phyloP scores from a whole-genome alignment of 2,329 filamentous ascomycete species.

The Nectriaceae sp. region DNA sequence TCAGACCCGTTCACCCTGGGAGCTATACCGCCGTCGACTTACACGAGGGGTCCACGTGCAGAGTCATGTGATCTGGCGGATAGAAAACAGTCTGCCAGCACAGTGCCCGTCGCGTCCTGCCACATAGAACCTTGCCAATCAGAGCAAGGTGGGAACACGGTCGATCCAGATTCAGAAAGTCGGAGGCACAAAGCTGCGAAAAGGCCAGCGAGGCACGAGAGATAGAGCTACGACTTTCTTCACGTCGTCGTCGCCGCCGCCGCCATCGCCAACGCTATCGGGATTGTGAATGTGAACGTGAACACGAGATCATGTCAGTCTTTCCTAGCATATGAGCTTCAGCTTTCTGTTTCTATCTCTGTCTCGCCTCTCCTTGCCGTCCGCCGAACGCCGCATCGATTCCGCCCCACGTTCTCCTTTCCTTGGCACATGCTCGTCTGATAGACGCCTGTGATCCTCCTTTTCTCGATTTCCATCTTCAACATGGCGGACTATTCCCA shows the following conservation, averaged over 20 bases:
- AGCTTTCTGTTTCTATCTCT: constrained; percentile 20
- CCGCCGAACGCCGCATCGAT: constrained; percentile 13
- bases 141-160: constrained; percentile 28
- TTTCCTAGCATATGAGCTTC: constrained; percentile 24
- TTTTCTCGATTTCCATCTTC: constrained; percentile 15
- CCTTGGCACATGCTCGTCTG: constrained; percentile 28
- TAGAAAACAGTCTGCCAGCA: constrained; percentile 20
- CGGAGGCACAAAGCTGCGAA: constrained; percentile 24
- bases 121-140: constrained; percentile 25
- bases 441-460: constrained; percentile 26
- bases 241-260: constrained; percentile 8
- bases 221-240: constrained; percentile 2
- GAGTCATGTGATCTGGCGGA: constrained; percentile 24
- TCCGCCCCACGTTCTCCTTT: constrained; percentile 31
- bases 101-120: constrained; percentile 11
- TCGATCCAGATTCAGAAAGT: constrained; percentile 21
- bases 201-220: constrained; percentile 33
- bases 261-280: no score
- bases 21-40: not conserved
- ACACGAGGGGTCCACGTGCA: constrained; percentile 4
- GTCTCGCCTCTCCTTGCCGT: constrained; percentile 7
- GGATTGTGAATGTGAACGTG: no score
- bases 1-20: no score
- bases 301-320: constrained; percentile 22
- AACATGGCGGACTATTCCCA: constrained; percentile 58